Evolutionary conservation across 441 rosid genomes (phyloP), one percentile per base, ranked within the genome.

Genomic region (Jatropha podagrica): DNA sequence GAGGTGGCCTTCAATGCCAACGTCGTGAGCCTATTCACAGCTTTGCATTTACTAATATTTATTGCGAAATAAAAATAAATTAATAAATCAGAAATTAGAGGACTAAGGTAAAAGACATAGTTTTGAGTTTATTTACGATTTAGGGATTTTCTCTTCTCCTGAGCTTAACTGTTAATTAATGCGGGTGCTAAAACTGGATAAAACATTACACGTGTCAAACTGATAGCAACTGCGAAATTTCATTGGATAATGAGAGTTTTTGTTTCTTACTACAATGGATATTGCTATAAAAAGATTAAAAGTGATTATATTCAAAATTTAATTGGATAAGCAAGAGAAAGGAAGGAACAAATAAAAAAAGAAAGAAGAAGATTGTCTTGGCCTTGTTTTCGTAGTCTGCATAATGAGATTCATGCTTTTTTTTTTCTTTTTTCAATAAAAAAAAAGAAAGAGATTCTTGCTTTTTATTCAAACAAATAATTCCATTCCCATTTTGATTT

Each of bases 1-100:
- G 69, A 46, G 63, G 13, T 11, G 63, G 13, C 11, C 7, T 15
- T 38, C 2, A 70, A 54, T 66, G 72, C 80, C 73, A 76, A 48
- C 42, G 63, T 76, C 42, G 63, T 80, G 83, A 67, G 67, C 79
- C 0, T 14, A 2, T 26, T 23, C 26, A 8, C 9, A n/a, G 61
- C 59, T 2, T 59, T 5, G 38, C 63, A 59, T 23, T 40, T 32
- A 32, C 32, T 32, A 32, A 32, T 32, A 32, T 32, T 32, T 41
- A 8, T 68, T 32, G 48, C 48, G 2, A 44, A 44, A 44, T 44
- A 52, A 13, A 52, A 17, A 13, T 18, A n/a, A n/a, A 18, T 56
- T 5, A 7, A n/a, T 17, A 56, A n/a, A 14, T 3, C n/a, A 54
- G n/a, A 54, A 54, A 4, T 42, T 2, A 68, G n/a, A 68, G 5